phyloP scores from a whole-genome alignment of 805 yeast species.

The Yarrowia hollandica region DNA sequence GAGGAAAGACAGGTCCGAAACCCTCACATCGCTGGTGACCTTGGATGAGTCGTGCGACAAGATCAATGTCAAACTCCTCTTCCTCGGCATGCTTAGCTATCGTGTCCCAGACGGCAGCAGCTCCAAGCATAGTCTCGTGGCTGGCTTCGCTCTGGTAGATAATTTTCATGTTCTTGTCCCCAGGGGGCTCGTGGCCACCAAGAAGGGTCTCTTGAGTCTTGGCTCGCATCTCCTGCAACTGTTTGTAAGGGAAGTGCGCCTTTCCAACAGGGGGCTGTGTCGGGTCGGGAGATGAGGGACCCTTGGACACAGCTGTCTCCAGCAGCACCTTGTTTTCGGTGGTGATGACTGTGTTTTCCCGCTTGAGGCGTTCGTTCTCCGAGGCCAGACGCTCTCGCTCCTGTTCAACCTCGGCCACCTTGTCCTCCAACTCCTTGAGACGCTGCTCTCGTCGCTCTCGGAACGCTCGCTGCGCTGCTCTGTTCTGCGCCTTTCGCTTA shows the following conservation, averaged over 20 bases:
- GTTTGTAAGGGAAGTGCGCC: conserved; percentile 30
- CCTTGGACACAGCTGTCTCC: conserved; percentile 37
- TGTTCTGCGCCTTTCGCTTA: conserved; percentile 72
- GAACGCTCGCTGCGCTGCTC: conserved; percentile 87
- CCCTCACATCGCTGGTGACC: conserved; percentile 81
- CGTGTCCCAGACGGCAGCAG: conserved; percentile 85
- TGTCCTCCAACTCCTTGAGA: conserved; percentile 63
- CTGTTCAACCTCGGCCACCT: conserved; percentile 57
- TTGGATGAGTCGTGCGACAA: conserved; percentile 42
- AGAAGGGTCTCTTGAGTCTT: conserved; percentile 12
- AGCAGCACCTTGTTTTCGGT: conserved; percentile 63
- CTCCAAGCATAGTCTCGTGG: conserved; percentile 57
- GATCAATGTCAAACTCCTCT: conserved; percentile 42
- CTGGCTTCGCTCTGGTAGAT: conserved; percentile 36
- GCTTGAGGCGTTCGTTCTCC: conserved; percentile 53
- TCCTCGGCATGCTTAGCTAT: conserved; percentile 49
- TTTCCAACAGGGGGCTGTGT: conserved; percentile 5
- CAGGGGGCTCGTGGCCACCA: conserved; percentile 32
- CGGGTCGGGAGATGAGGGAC: conserved; percentile 7
- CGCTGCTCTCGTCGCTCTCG: conserved; percentile 76
- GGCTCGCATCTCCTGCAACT: conserved; percentile 15
- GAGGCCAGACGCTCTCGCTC: conserved; percentile 50
- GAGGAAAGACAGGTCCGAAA: conserved; percentile 50
- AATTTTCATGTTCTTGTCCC: conserved; percentile 31
- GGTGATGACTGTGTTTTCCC: conserved; percentile 56